A percentile compares a stretch with the other conserved stretches of the same genome.
phyloP scores from a whole-genome alignment of 2,329 filamentous ascomycete species.

The Sarocladiaceae sp. region DNA sequence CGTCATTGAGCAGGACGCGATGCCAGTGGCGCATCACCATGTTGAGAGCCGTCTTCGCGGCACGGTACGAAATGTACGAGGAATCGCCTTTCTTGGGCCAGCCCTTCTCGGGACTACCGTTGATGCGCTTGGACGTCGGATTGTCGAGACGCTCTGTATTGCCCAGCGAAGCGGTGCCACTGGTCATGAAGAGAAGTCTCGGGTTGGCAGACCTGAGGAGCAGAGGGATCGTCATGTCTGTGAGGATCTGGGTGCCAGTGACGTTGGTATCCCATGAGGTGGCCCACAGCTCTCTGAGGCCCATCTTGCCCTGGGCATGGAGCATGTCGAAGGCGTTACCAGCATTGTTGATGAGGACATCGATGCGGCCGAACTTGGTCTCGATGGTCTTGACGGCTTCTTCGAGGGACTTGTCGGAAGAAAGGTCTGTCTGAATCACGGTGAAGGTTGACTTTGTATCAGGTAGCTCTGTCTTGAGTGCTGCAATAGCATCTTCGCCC shows the following conservation, averaged over 20 bases:
- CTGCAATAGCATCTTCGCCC: conserved; percentile 15
- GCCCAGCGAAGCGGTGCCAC: conserved; percentile 28
- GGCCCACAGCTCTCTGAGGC: conserved; percentile 1
- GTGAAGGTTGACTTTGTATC: conserved; percentile 1
- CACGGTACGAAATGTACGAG: conserved; percentile 12
- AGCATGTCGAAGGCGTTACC: conserved; percentile 9
- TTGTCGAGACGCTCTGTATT: conserved; percentile 20
- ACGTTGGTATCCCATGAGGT: background rate
- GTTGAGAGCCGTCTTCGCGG: conserved; percentile 13
- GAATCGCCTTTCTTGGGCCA: conserved; percentile 36
- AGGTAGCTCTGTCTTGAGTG: background rate
- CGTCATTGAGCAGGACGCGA: conserved; percentile 20
- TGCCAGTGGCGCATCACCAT: conserved; percentile 12
- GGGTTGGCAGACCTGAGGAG: conserved; percentile 31
- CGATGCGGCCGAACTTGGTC: conserved; percentile 13
- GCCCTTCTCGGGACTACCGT: conserved; percentile 23
- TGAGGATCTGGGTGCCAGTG: conserved; percentile 18
- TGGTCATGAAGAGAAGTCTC: conserved; percentile 36
- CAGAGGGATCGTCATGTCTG: conserved; percentile 30
- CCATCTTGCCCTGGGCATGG: background rate
- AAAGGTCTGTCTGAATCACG: conserved; percentile 16
- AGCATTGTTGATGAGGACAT: conserved; percentile 26
- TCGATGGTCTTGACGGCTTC: conserved; percentile 13
- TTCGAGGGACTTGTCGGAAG: conserved; percentile 14
- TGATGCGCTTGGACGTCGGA: conserved; percentile 12